Evolutionary conservation across 192 early-diverging fungal species (phyloP).

Genomic region (Backusella westeae): DNA sequence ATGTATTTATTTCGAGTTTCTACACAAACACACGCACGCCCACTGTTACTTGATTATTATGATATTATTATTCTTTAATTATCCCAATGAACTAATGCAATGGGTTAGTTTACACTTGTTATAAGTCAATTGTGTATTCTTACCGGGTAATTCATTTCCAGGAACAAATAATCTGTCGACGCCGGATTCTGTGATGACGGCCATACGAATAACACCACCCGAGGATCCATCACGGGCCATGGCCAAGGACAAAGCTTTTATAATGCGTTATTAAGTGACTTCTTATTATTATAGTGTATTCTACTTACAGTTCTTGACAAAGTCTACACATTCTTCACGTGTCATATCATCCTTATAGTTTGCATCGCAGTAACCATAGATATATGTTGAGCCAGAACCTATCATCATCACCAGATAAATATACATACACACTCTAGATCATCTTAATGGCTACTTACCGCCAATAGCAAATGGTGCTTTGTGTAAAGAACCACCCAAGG

Average conservation of each 20-base stretch:
- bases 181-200: slow-evolving; percentile 86
- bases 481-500: slow-evolving; percentile 91
- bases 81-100: slow-evolving; percentile 24
- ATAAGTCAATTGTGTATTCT: background rate
- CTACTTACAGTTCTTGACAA: slow-evolving; percentile 89
- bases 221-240: slow-evolving; percentile 97
- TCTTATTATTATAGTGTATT: background rate
- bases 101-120: background rate
- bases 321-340: slow-evolving; percentile 82
- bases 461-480: slow-evolving; percentile 91
- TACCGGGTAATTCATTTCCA: slow-evolving; percentile 73
- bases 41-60: background rate
- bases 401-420: no score
- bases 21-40: background rate
- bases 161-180: slow-evolving; percentile 88
- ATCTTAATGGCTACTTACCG: slow-evolving; percentile 35
- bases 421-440: no score
- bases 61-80: background rate
- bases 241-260: slow-evolving; percentile 82
- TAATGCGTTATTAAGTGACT: background rate
- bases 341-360: slow-evolving; percentile 78
- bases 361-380: slow-evolving; percentile 98
- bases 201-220: slow-evolving; percentile 93
- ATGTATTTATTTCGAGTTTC: background rate
- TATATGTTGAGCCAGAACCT: slow-evolving; percentile 91